Base-by-base conservation (phyloP, 805 yeast genomes). In the Wickerhamomyces bovis region DNA sequence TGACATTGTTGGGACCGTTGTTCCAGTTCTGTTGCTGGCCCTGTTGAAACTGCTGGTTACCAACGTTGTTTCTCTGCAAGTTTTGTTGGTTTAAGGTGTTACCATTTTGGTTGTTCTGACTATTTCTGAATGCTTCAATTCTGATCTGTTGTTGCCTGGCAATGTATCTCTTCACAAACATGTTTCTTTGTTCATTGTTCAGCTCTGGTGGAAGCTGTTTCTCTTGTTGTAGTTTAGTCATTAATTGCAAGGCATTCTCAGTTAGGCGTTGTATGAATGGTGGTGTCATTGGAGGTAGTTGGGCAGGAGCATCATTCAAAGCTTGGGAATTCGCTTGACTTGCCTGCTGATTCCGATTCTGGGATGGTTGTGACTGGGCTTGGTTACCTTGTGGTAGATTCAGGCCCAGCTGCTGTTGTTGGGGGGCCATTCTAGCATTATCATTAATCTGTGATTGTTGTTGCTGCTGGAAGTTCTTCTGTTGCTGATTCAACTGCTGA, bases 401-500 rank as follows among this genome's bases (percentile, higher is more conserved):
- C 38, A 49, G 16, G 33, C 47, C 19, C 20, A 43, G 50, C n/a
- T 45, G 62, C 21, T 50, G 61, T 41, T 64, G 69, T 42, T 63
- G 67, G 40, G 65, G 69, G 25, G 66, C 66, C 23, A 63, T 57
- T 46, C 61, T 59, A 38, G 56, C 55, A 25, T 16, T 44, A 40
- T 56, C 61, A 45, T 42, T 49, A 54, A 44, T 58, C 46, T 44
- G 52, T 51, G 39, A 41, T 45, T 50, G 47, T 39, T 48, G 47
- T 44, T 74, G 78, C 49, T 73, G 62, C 45, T 69, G 65, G 18
- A 20, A 35, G 12, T 12, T 35, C 22, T 33, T n/a, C 8, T 35
- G 39, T 13, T 19, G 23, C 16, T 36, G 39, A 36, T 36, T 36
- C n/a, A 39, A 25, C 22, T 38, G 41, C 7, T 36, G 18, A 4